These are phyloP conservation scores for Allomyces arbusculus DNA, from an alignment of 192 early-diverging fungal species.

Conservation along the genomic window DNA sequence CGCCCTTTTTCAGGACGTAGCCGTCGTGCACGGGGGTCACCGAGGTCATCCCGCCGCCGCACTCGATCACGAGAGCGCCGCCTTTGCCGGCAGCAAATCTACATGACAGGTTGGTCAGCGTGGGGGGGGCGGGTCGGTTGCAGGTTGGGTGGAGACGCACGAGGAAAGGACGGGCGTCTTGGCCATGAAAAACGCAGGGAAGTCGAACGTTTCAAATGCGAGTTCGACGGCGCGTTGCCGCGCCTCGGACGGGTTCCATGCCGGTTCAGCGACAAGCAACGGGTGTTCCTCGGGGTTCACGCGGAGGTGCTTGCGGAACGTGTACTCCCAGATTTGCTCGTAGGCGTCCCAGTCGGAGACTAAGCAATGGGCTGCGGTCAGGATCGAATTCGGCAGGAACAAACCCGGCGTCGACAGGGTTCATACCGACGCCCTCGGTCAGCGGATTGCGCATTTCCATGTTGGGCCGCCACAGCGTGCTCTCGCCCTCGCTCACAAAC, in stretches of 20 bases:
- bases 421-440: constrained; percentile 59
- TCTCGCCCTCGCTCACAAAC: constrained; percentile 18
- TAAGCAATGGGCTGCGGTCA: constrained; percentile 6
- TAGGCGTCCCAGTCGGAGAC: constrained; percentile 87
- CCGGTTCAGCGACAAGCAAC: constrained; percentile 70
- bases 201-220: constrained; percentile 82
- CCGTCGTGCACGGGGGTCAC: constrained; percentile 95
- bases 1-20: constrained; percentile 77
- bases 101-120: not conserved
- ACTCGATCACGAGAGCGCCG: constrained; percentile 80
- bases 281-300: constrained; percentile 72
- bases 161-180: constrained; percentile 81
- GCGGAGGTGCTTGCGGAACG: constrained; percentile 47
- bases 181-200: constrained; percentile 85
- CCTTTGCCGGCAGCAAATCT: constrained; percentile 76
- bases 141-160: constrained; percentile 26
- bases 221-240: constrained; percentile 77
- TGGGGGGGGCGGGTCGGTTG: too few relatives aligned
- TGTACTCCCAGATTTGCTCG: constrained; percentile 78
- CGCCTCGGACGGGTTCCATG: constrained; percentile 68
- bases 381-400: not conserved
- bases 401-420: not conserved
- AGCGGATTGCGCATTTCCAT: constrained; percentile 74
- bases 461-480: constrained; percentile 35
- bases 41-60: constrained; percentile 69